Conservation (phyloP, 805 yeast genomes). For the Candida parachauliodes region DNA sequence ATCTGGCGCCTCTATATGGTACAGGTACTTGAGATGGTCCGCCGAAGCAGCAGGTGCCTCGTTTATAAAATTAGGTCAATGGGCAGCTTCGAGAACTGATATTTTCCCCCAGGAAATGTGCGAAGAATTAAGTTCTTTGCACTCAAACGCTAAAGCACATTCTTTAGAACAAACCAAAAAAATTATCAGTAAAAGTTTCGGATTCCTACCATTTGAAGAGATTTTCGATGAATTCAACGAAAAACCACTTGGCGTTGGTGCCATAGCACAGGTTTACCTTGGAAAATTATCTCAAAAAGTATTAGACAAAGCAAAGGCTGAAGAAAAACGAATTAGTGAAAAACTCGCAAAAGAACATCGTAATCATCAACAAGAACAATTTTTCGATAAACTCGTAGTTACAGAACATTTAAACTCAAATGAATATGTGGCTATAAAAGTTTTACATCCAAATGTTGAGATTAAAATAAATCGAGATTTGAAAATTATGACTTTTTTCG, state of each 20-base stretch:
- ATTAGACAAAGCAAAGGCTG: slow-evolving; percentile 31
- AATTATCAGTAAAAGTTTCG: slow-evolving; percentile 59
- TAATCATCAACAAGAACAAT: slow-evolving; percentile 14
- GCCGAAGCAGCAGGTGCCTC: slow-evolving; percentile 91
- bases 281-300: slow-evolving; percentile 57
- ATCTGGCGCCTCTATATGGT: slow-evolving; percentile 72
- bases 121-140: slow-evolving; percentile 69
- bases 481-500: slow-evolving; percentile 78
- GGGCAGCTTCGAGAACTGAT: slow-evolving; percentile 98
- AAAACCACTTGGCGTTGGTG: slow-evolving; percentile 92
- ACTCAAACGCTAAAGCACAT: slow-evolving; percentile 81
- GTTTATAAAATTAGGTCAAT: slow-evolving; percentile 88
- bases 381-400: slow-evolving; percentile 31
- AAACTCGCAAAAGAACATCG: slow-evolving; percentile 6
- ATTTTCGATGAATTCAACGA: slow-evolving; percentile 76
- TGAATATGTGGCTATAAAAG: slow-evolving; percentile 81
- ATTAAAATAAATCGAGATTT: slow-evolving; percentile 73
- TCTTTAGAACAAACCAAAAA: slow-evolving; percentile 55
- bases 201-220: slow-evolving; percentile 54
- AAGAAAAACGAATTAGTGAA: slow-evolving; percentile 17
- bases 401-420: slow-evolving; percentile 38
- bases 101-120: slow-evolving; percentile 81
- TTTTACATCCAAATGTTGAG: slow-evolving; percentile 85
- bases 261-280: slow-evolving; percentile 92
- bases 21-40: slow-evolving; percentile 52